These are phyloP conservation scores for Boletellus deceptivus DNA, from an alignment of 1,284 basidiomycete genomes.

Conservation along the genomic window DNA sequence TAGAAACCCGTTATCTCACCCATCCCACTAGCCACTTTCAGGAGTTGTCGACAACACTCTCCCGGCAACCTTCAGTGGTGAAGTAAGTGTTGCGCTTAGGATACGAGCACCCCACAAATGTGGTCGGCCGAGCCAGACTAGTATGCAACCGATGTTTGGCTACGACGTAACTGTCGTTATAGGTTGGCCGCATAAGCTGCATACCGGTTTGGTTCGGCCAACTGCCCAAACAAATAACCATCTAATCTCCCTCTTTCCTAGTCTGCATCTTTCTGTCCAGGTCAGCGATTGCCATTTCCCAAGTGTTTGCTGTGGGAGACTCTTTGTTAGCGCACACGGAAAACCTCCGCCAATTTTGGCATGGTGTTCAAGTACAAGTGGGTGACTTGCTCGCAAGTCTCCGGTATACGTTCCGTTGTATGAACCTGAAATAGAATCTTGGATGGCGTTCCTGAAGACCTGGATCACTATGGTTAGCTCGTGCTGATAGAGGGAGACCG, in stretches of 20 bases:
- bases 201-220: too few species aligned
- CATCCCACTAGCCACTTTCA: slow-evolving; percentile 58
- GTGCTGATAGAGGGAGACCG: background rate
- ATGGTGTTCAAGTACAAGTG: slow-evolving; percentile 82
- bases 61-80: slow-evolving; percentile 67
- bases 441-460: slow-evolving; percentile 59
- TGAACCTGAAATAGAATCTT: slow-evolving; percentile 44
- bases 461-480: slow-evolving; percentile 62
- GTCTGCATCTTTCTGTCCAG: slow-evolving; percentile 81
- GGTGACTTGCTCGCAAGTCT: slow-evolving; percentile 8
- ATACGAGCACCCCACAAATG: slow-evolving; percentile 9
- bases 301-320: background rate
- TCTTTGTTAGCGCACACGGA: slow-evolving; percentile 46
- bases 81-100: slow-evolving; percentile 51
- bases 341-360: slow-evolving; percentile 56
- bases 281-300: slow-evolving; percentile 39
- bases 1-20: background rate
- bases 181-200: too few species aligned
- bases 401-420: background rate
- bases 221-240: background rate
- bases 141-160: too few species aligned
- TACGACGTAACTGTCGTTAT: too few species aligned
- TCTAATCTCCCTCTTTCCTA: slow-evolving; percentile 27
- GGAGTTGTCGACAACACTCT: slow-evolving; percentile 68
- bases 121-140: too few species aligned